Percentiles rank a stretch among this genome's conserved stretches.
phyloP scores from a whole-genome alignment of 192 early-diverging fungal species.

The Phlyctochytrium arcticum region DNA sequence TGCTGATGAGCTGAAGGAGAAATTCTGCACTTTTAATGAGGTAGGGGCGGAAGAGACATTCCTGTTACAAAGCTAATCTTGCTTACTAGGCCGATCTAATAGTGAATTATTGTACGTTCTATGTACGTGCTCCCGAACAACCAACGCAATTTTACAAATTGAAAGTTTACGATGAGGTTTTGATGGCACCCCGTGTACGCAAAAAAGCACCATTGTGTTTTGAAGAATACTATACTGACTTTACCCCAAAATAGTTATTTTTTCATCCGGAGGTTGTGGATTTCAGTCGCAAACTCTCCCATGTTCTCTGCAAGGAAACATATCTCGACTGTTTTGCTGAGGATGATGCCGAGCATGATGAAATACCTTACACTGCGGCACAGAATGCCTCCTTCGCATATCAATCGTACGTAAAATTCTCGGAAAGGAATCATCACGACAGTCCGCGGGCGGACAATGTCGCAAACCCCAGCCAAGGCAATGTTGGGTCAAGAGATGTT shows the following conservation, averaged over 20 bases:
- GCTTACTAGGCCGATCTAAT: constrained; percentile 63
- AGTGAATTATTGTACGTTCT: constrained; percentile 77
- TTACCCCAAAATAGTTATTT: constrained; percentile 26
- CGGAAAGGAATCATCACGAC: neutral
- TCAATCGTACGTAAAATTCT: constrained; percentile 1
- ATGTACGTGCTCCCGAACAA: constrained; percentile 67
- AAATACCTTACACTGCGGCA: neutral
- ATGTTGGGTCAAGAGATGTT: no score
- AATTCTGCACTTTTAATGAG: constrained; percentile 79
- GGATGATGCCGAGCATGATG: constrained; percentile 14
- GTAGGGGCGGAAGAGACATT: constrained; percentile 7
- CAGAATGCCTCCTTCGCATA: neutral
- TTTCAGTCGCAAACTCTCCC: constrained; percentile 29
- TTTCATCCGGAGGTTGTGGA: constrained; percentile 50
- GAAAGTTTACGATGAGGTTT: constrained; percentile 85
- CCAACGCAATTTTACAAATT: constrained; percentile 70
- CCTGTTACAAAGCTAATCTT: neutral
- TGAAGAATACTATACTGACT: no score
- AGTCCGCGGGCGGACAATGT: no score
- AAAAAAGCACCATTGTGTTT: neutral
- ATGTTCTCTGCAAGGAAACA: constrained; percentile 24
- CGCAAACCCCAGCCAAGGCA: no score
- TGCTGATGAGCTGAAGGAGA: constrained; percentile 77
- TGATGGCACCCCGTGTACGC: constrained; percentile 72
- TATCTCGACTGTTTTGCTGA: constrained; percentile 25